Evolutionary conservation across 2,329 filamentous ascomycete genomes (phyloP).

Genomic region (Cordyceps javanica): DNA sequence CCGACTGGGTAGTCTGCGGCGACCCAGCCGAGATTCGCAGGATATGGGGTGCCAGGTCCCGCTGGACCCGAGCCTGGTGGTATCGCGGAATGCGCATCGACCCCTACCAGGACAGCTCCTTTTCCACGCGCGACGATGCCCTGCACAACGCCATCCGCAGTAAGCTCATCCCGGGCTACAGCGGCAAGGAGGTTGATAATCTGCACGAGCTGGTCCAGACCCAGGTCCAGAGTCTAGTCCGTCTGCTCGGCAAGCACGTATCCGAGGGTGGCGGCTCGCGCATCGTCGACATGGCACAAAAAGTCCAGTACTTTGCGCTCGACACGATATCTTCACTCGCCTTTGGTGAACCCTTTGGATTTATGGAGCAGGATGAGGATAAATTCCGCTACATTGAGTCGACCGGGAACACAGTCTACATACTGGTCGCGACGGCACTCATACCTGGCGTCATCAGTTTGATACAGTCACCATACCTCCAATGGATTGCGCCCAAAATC

Average conservation of each 20-base stretch:
- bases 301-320: slow-evolving; percentile 47
- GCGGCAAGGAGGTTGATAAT: slow-evolving; percentile 25
- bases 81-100: slow-evolving; percentile 46
- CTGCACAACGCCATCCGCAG: slow-evolving; percentile 34
- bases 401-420: slow-evolving; percentile 33
- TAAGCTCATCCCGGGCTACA: slow-evolving; percentile 23
- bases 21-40: slow-evolving; percentile 24
- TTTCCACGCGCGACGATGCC: slow-evolving; percentile 42
- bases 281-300: slow-evolving; percentile 37
- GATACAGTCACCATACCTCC: slow-evolving; percentile 33
- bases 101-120: slow-evolving; percentile 42
- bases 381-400: slow-evolving; percentile 39
- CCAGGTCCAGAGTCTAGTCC: slow-evolving; percentile 37
- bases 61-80: slow-evolving; percentile 24
- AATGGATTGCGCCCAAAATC: slow-evolving; percentile 27
- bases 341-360: slow-evolving; percentile 43
- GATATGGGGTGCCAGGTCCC: slow-evolving; percentile 24
- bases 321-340: slow-evolving; percentile 49
- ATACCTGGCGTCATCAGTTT: slow-evolving; percentile 35
- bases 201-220: slow-evolving; percentile 34
- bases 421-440: slow-evolving; percentile 37
- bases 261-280: not conserved
- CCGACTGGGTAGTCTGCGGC: slow-evolving; percentile 24
- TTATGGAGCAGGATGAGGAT: slow-evolving; percentile 39
- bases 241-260: slow-evolving; percentile 37